Percentiles rank a stretch among this genome's conserved stretches.
phyloP scores from a whole-genome alignment of 2,329 filamentous ascomycete species.

The Colletotrichum spinosum region DNA sequence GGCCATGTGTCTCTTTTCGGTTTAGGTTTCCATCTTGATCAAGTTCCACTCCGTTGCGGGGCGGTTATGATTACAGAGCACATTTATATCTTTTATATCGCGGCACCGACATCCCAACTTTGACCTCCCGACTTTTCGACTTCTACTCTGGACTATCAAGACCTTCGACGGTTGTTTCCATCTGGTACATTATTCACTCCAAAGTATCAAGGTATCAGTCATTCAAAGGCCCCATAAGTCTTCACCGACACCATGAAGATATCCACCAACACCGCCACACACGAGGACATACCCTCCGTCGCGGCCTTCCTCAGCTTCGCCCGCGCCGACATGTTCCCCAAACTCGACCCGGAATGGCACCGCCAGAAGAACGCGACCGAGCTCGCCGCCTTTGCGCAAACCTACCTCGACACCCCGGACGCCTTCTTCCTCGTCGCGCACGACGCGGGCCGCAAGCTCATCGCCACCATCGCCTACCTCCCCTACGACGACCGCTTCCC shows the following conservation, averaged over 20 bases:
- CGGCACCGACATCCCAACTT: too few species aligned
- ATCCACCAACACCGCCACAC: conserved; percentile 34
- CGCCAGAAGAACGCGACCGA: conserved; percentile 36
- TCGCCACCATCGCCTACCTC: conserved; percentile 43
- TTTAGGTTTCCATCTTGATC: too few species aligned
- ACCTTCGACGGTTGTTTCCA: too few species aligned
- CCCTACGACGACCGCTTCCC: conserved; percentile 43
- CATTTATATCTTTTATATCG: too few species aligned
- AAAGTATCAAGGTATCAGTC: too few species aligned
- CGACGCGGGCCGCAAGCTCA: conserved; percentile 26
- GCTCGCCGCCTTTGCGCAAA: conserved; percentile 39
- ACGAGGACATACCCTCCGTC: conserved; percentile 41
- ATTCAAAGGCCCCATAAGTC: too few species aligned
- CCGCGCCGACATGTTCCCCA: conserved; percentile 45
- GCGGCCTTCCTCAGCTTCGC: conserved; percentile 41
- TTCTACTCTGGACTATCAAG: too few species aligned
- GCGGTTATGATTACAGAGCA: too few species aligned
- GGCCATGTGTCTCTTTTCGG: too few species aligned
- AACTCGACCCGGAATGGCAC: conserved; percentile 39
- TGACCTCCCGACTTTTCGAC: too few species aligned
- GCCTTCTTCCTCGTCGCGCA: conserved; percentile 41
- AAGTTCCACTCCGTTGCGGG: too few species aligned
- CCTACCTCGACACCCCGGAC: conserved; percentile 40
- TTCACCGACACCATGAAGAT: conserved; percentile 12
- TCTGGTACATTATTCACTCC: too few species aligned